Base-by-base conservation (phyloP, 2,329 filamentous ascomycete species). In the Diaporthe citri region DNA sequence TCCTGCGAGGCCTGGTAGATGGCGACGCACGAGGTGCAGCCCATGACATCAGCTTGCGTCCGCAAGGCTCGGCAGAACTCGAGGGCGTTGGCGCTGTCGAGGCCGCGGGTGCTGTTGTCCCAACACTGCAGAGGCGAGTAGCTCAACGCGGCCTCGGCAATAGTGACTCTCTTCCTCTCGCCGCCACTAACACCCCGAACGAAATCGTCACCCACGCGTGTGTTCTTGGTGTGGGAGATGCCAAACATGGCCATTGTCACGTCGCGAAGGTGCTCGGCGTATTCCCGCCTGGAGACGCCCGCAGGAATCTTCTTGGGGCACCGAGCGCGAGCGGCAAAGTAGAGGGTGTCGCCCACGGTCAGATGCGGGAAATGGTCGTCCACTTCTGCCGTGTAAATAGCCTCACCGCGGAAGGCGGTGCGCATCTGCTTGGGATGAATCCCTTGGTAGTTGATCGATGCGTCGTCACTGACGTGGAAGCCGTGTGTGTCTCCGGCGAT, bases 331-430 rank as follows among this genome's bases (percentile, higher is more conserved):
- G 94, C 93, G 25, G 94, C 94, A 76, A 96, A 96, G 73, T 91
- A 92, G 62, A 96, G 87, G 0, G 94, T 97, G 79, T 96, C 93
- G 70, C 93, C 93, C 56, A 96, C 94, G 1, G 90, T 92, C 79
- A 96, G 84, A 84, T 92, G 90, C 13, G 94, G 93, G 80, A 96
- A 96, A 83, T 96, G 94, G 4, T 93, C 92, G 81, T 97, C 95
- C 43, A 94, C 92, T 82, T 96, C 94, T 75, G 94, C 94, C 0
- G 93, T 96, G 84, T 97, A 97, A 82, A 97, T 96, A 76, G 93
- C 94, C 84, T 97, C 95, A 78, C 95, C 95, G 39, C 94, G 92
- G 85, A 96, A 95, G 77, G 90, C 87, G 10, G 90, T 90, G 84
- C 94, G 90, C 93, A 97, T 96, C 80, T 95, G 90, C 80, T 93